Evolutionary conservation across 2,329 filamentous ascomycete species (phyloP).

Genomic region (Fusarium solani-melongenae): DNA sequence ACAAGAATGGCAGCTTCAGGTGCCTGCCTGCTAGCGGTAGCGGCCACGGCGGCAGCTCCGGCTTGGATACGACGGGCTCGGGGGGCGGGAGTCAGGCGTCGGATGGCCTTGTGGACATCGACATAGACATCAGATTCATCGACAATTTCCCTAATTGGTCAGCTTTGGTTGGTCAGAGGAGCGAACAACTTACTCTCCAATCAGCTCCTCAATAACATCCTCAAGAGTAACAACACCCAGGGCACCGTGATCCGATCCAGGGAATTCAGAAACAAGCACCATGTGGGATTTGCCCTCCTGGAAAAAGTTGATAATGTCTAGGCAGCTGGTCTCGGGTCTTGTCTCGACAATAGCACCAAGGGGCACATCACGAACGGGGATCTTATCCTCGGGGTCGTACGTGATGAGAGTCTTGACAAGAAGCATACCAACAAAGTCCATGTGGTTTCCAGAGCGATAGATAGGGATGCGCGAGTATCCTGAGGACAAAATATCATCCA

Average conservation of each 20-base stretch:
- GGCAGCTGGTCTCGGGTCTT: slow-evolving; percentile 91
- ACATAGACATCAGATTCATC: slow-evolving; percentile 99
- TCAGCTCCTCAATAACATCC: slow-evolving; percentile 98
- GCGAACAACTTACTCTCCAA: slow-evolving; percentile 81
- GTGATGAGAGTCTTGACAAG: slow-evolving; percentile 99
- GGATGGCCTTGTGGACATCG: slow-evolving; percentile 97
- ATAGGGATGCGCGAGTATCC: slow-evolving; percentile 98
- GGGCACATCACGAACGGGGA: slow-evolving; percentile 88
- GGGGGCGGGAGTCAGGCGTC: slow-evolving; percentile 86
- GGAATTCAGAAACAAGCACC: slow-evolving; percentile 91
- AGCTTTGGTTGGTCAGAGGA: neutral
- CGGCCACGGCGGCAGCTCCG: slow-evolving; percentile 46
- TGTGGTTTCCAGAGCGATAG: slow-evolving; percentile 82
- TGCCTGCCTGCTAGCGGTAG: slow-evolving; percentile 46
- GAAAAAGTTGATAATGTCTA: slow-evolving; percentile 99
- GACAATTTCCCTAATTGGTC: slow-evolving; percentile 82
- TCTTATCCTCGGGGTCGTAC: slow-evolving; percentile 94
- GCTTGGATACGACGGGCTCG: slow-evolving; percentile 69
- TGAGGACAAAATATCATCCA: slow-evolving; percentile 91
- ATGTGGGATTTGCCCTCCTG: slow-evolving; percentile 99
- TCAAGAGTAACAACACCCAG: slow-evolving; percentile 95
- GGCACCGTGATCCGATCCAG: slow-evolving; percentile 90
- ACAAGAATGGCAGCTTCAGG: slow-evolving; percentile 47
- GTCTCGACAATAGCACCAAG: slow-evolving; percentile 96
- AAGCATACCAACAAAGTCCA: slow-evolving; percentile 97